These are phyloP conservation scores for Eucalyptus pumila DNA, from an alignment of 345 rosid genomes.

Conservation along the genomic window DNA sequence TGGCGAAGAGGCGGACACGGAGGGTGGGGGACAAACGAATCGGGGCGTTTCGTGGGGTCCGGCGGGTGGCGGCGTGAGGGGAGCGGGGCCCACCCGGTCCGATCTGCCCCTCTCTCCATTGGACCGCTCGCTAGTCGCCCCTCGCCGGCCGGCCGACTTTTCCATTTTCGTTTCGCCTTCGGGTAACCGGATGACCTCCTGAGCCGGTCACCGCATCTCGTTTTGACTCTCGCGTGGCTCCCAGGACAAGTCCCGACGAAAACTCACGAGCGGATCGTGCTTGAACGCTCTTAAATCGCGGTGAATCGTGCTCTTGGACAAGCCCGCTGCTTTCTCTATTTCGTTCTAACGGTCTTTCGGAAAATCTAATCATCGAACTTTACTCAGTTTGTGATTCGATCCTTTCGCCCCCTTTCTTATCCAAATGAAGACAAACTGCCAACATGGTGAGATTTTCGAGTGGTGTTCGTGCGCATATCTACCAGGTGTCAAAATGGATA, in stretches of 20 bases:
- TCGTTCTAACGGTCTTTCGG: neutral
- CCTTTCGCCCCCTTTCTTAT: neutral
- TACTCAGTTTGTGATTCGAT: fast-evolving
- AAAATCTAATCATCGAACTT: neutral
- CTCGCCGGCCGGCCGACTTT: neutral
- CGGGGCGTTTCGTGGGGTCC: neutral
- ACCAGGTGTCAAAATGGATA: no score
- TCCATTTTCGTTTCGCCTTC: neutral
- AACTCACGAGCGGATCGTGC: neutral
- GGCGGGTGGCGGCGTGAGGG: neutral
- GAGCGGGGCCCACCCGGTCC: neutral
- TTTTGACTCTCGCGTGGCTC: neutral
- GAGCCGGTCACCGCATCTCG: neutral
- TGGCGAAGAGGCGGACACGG: neutral
- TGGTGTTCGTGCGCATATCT: no score
- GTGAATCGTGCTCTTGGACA: neutral
- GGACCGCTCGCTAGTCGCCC: neutral
- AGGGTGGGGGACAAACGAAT: neutral
- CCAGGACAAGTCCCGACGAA: neutral
- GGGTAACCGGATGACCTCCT: neutral
- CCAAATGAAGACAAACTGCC: no score
- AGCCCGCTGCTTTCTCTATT: neutral
- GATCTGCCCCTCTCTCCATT: neutral
- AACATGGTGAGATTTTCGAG: no score
- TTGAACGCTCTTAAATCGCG: neutral